Percentiles rank a stretch among this genome's conserved stretches.
phyloP scores from a whole-genome alignment of 495 filamentous ascomycete species.

The Podospora tetraspora region DNA sequence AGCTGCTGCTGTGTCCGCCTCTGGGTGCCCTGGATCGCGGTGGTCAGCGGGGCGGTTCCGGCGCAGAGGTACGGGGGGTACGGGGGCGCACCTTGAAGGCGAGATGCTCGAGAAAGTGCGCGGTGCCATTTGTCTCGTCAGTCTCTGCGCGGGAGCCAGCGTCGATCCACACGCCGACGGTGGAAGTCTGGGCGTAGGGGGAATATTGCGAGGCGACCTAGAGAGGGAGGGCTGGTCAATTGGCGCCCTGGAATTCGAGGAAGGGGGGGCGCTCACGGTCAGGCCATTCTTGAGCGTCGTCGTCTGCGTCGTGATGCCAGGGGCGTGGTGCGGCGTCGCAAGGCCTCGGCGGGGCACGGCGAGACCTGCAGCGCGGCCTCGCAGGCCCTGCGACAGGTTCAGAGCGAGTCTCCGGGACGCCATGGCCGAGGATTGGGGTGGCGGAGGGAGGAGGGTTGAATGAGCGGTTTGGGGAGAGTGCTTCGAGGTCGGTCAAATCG shows the following conservation, averaged over 20 bases:
- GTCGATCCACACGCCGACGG: conserved; percentile 98
- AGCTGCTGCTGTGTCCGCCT: conserved; percentile 91
- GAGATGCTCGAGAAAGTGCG: conserved; percentile 98
- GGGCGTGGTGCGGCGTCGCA: conserved; percentile 64
- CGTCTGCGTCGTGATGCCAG: conserved; percentile 73
- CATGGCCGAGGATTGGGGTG: conserved; percentile 56
- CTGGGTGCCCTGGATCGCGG: conserved; percentile 64
- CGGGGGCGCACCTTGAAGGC: conserved; percentile 84
- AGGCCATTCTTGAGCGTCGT: conserved; percentile 96
- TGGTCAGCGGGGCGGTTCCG: neutral
- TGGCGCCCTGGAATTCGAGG: conserved; percentile 19
- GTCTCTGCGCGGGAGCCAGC: conserved; percentile 98
- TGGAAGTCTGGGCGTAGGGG: conserved; percentile 96
- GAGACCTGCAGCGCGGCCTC: conserved; percentile 66
- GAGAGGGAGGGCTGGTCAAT: conserved; percentile 36
- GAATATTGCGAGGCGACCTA: conserved; percentile 97
- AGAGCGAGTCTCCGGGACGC: conserved; percentile 89
- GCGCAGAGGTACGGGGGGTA: neutral
- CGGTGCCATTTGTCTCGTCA: conserved; percentile 96
- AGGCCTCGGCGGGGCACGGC: conserved; percentile 72
- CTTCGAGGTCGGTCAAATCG: conserved; percentile 4
- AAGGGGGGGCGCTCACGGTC: conserved; percentile 61
- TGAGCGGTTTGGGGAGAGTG: conserved; percentile 45
- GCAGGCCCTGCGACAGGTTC: conserved; percentile 80
- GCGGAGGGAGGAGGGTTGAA: conserved; percentile 23